phyloP scores from a whole-genome alignment of 257 asterid genomes.

The Marsdenia floribunda region DNA sequence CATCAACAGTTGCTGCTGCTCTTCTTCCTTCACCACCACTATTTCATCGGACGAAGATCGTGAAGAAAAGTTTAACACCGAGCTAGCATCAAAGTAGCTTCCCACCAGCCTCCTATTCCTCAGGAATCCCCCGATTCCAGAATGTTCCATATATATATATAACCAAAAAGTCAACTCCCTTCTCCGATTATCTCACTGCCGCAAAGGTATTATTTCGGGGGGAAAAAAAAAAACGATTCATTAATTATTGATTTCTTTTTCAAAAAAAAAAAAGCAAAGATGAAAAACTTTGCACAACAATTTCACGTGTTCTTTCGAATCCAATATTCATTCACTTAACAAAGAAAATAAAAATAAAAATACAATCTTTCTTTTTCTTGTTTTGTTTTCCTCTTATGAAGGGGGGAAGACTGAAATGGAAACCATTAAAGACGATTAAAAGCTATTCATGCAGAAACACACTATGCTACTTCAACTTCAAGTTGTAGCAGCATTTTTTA shows the following conservation, averaged over 20 bases:
- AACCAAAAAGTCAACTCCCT: slow-evolving; percentile 5
- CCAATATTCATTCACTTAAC: background rate
- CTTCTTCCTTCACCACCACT: slow-evolving; percentile 15
- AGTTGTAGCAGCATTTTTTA: background rate
- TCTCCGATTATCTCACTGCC: too few relatives aligned
- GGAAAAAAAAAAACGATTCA: too few relatives aligned
- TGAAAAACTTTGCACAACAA: too few relatives aligned
- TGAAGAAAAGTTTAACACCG: background rate
- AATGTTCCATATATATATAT: slow-evolving; percentile 22
- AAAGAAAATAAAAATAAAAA: background rate
- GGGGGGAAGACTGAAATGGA: background rate
- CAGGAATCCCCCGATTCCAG: slow-evolving; percentile 21
- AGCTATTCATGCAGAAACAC: background rate
- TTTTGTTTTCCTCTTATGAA: background rate
- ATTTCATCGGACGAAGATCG: background rate
- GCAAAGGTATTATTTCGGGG: too few relatives aligned
- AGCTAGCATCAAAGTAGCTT: slow-evolving; percentile 24
- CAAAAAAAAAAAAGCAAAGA: background rate
- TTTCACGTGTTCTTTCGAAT: background rate
- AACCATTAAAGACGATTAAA: background rate
- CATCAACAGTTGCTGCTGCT: background rate
- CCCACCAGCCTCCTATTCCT: slow-evolving; percentile 34
- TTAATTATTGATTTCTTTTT: too few relatives aligned
- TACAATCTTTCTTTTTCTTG: too few relatives aligned
- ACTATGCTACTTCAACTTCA: too few relatives aligned